Evolutionary conservation across 2,329 filamentous ascomycete genomes (phyloP).

Genomic region (Coleophoma eucalyptorum): DNA sequence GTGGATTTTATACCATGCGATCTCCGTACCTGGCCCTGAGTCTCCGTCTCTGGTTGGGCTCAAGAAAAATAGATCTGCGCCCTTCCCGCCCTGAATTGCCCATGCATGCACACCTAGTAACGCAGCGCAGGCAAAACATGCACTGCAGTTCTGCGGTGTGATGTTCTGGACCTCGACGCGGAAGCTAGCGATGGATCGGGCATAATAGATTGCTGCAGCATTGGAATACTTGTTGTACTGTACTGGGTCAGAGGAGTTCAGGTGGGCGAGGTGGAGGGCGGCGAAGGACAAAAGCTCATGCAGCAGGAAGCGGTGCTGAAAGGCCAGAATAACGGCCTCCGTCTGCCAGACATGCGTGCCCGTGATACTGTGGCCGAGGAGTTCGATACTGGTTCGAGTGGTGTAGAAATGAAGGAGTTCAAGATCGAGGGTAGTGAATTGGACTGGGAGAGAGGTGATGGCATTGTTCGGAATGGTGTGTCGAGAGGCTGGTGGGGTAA

Average conservation of each 20-base stretch:
- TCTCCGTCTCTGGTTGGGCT: conserved; percentile 11
- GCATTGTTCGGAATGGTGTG: neutral
- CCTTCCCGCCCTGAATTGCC: conserved; percentile 1
- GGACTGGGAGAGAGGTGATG: neutral
- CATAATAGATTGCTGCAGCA: conserved; percentile 23
- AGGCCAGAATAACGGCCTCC: conserved; percentile 3
- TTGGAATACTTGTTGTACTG: conserved; percentile 14
- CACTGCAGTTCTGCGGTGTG: conserved; percentile 26
- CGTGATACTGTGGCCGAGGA: conserved; percentile 6
- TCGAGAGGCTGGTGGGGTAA: neutral
- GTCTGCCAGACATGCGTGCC: conserved; percentile 6
- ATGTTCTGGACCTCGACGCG: conserved; percentile 38
- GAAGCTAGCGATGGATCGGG: conserved; percentile 21
- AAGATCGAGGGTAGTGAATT: conserved; percentile 1
- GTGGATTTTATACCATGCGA: conserved; percentile 19
- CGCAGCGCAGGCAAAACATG: conserved; percentile 20
- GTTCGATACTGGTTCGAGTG: neutral
- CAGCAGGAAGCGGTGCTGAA: conserved; percentile 22
- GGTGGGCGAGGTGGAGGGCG: conserved; percentile 27
- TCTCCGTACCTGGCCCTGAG: conserved; percentile 6
- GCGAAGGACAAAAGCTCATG: conserved; percentile 26
- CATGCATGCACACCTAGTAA: conserved; percentile 26
- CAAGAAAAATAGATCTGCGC: conserved; percentile 23
- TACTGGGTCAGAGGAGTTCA: conserved; percentile 5
- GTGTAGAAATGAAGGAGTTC: neutral